Evolutionary conservation across 2,329 filamentous ascomycete genomes (phyloP).

Genomic region (Cordyceps fumosorosea): DNA sequence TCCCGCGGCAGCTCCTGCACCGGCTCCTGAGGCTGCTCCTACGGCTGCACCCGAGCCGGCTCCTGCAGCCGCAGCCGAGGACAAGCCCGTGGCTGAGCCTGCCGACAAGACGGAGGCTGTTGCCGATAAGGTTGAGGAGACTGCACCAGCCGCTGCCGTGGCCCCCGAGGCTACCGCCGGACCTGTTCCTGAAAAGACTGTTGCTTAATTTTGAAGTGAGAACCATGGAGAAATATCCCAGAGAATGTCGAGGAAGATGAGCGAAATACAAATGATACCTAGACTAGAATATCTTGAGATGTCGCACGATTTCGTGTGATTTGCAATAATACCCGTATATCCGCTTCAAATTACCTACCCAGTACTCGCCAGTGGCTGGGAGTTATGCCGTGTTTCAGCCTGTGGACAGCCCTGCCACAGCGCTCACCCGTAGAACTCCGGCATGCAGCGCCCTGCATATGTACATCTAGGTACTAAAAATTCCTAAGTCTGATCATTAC

Average conservation of each 20-base stretch:
- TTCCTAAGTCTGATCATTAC: no score
- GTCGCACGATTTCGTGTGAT: neutral
- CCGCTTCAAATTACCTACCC: neutral
- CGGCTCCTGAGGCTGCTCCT: conserved; percentile 8
- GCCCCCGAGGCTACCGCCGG: neutral
- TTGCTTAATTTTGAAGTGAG: conserved; percentile 1
- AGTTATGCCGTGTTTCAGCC: neutral
- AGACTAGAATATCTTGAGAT: conserved; percentile 1
- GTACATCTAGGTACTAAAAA: no score
- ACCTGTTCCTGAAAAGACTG: conserved; percentile 9
- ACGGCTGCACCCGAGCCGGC: neutral
- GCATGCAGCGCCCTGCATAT: no score
- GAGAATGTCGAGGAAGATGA: neutral
- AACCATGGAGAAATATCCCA: neutral
- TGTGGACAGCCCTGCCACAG: no score
- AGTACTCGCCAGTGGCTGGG: neutral
- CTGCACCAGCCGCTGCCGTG: neutral
- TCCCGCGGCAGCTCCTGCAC: conserved; percentile 1
- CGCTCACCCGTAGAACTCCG: no score
- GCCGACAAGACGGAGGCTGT: neutral
- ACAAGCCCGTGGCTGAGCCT: neutral
- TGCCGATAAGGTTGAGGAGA: conserved; percentile 6
- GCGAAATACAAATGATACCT: conserved; percentile 3
- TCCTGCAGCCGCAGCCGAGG: neutral
- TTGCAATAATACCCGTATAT: conserved; percentile 9